Evolutionary conservation across 768 basidiomycete species (phyloP), one percentile per base, ranked within the genome.

Genomic region (Amanita exitialis): DNA sequence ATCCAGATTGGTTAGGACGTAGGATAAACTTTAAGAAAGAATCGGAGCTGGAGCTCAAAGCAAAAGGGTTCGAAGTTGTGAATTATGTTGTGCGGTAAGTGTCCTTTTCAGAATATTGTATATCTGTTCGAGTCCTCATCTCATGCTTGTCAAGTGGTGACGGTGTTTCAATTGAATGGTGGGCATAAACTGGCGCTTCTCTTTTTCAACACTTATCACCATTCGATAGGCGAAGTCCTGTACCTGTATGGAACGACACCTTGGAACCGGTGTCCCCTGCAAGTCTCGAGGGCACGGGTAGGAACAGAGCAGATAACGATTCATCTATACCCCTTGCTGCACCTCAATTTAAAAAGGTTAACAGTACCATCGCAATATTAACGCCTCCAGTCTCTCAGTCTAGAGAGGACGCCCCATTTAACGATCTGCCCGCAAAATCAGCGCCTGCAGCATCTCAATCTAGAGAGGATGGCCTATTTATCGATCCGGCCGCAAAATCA

Each of bases 241-340:
- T 25, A 10, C 49, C 49, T 25, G 28, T 50, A 43, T 50, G 49
- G 49, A 43, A 18, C 18, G 49, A 50, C n/a, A 50, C 49, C 9
- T 20, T 50, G 21, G 39, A 50, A 34, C 35, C 32, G 16, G 15
- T 50, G 15, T 30, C 47, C 8, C 20, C n/a, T 2, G 45, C 25
- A 3, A 4, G 13, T 9, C 10, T 13, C n/a, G 15, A n/a, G 32
- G 28, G 13, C n/a, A 5, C 32, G 13, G 18, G n/a, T 18, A 12
- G 21, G 21, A 16, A 12, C 44, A 32, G 15, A 7, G n/a, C 30
- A 15, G 27, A 28, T 7, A 23, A 2, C 23, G 23, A 23, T 23
- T 23, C 23, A 23, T 23, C 23, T 2, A 23, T 23, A 23, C 23
- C 23, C 4, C 23, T 23, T 23, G 4, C 23, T 23, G 23, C 2